Evolutionary conservation across 2,329 filamentous ascomycete genomes (phyloP), one percentile per base, ranked within the genome.

Genomic region (Leptographium procerum): DNA sequence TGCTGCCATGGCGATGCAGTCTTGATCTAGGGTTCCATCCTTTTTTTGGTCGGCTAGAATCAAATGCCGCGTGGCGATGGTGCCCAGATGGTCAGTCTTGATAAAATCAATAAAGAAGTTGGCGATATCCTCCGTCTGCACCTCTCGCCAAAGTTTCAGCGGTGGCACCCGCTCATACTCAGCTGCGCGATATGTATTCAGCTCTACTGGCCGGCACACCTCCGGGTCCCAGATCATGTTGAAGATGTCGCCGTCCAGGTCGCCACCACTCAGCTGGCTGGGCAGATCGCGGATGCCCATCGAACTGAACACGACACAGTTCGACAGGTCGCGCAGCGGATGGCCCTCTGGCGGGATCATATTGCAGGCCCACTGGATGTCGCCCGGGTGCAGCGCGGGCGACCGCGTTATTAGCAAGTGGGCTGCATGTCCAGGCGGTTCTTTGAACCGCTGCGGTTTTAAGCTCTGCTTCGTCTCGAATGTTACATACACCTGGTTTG

Each of bases 211-310:
- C 0, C 69, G 66, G 0, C 65, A 60, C 4, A 66, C 52, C 0
- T 40, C 56, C 2, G 70, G 64, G 63, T 95, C 89, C 77, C 82
- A 94, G 53, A 95, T 88, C 55, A 95, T 72, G 62, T 90, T 87
- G 69, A 88, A 95, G 0, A 89, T 72, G 67, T 96, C 91, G 0
- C 90, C 90, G 63, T 94, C 89, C 0, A 95, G 77, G 68, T 95
- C 90, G 0, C 90, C 90, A 1, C 90, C 90, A 57, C 86, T 87
- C 0, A 95, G 75, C 69, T 86, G 80, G 61, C 88, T 92, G 0
- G 89, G 89, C 0, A 95, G 73, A 66, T 95, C 90, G 19, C 90
- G 81, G 0, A 64, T 29, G 0, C 91, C 90, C 48, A 80, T 75
- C 59, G 84, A 82, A 60, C 86, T 91, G 67, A 95, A 95, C 1